A percentile compares a stretch with the other conserved stretches of the same genome.
Evolutionary conservation across 139 green algal species (phyloP).

Genomic region (Micractinium conductrix): DNA sequence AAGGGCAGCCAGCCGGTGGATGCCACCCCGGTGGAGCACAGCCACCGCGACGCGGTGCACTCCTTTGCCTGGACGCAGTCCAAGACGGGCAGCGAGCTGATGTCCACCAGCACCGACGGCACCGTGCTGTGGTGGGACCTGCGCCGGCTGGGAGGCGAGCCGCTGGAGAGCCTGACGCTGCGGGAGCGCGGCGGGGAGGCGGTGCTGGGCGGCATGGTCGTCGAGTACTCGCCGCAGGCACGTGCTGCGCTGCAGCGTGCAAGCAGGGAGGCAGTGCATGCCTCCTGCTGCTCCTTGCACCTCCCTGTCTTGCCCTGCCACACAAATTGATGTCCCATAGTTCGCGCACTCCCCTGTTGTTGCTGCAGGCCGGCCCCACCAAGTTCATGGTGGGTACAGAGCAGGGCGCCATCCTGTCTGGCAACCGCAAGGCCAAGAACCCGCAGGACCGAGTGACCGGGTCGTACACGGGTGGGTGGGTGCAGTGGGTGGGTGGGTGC

Average conservation of each 20-base stretch:
- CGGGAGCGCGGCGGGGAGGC: slow-evolving; percentile 73
- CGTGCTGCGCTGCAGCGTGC: not conserved
- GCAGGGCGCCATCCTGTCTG: slow-evolving; percentile 80
- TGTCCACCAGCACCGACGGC: slow-evolving; percentile 83
- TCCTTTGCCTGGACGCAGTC: slow-evolving; percentile 92
- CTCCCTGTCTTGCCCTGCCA: too few species aligned
- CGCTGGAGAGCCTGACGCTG: slow-evolving; percentile 69
- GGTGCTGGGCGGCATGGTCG: slow-evolving; percentile 66
- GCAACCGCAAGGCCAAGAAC: slow-evolving; percentile 95
- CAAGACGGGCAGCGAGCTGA: slow-evolving; percentile 92
- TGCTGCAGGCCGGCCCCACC: slow-evolving; percentile 89
- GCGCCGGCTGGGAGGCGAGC: slow-evolving; percentile 76
- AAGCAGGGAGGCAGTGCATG: not conserved
- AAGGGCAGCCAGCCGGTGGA: slow-evolving; percentile 78
- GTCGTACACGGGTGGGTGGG: slow-evolving; percentile 58
- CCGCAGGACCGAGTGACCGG: slow-evolving; percentile 83
- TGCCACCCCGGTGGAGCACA: slow-evolving; percentile 76
- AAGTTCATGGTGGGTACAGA: slow-evolving; percentile 97
- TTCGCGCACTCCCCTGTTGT: too few species aligned
- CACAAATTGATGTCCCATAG: too few species aligned
- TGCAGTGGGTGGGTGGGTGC: not conserved
- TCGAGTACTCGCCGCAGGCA: slow-evolving; percentile 81
- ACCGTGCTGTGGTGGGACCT: slow-evolving; percentile 90
- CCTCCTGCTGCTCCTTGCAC: too few species aligned
- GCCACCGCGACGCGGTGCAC: slow-evolving; percentile 80